Base-by-base conservation (phyloP, 2,329 filamentous ascomycete genomes). In the Hirsutella thompsonii region DNA sequence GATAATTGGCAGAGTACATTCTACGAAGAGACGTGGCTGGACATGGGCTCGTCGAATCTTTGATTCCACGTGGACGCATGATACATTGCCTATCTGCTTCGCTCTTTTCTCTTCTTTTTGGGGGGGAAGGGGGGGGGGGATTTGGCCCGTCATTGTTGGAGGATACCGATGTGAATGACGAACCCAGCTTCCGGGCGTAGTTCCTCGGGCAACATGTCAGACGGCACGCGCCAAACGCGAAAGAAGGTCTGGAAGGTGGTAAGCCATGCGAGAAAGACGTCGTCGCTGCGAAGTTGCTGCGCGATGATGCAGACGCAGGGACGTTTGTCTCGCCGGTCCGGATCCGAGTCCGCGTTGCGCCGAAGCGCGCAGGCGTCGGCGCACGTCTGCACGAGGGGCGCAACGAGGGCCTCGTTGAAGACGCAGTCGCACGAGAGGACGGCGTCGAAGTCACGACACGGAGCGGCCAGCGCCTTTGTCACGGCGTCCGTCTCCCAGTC, bases 341-440 rank as follows among this genome's bases (percentile, higher is more conserved):
- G 30, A 5, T 32, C 30, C 30, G 30, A 6, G 30, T 8, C 6
- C 8, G 30, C 34, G 34, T 21, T 18, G 5, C 16, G 34, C 8
- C 79, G 68, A 14, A 90, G 59, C 9, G 64, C 64, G 59, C 87
- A 94, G 20, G 79, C 70, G 46, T 93, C 83, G 5, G 69, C 76
- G 56, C 85, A 94, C 0, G 86, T 83, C 51, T 81, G 74, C n/a
- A 92, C 83, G 38, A 96, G 75, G 0, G 89, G 87, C 35, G 74
- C 66, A 20, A 96, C 76, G 3, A 96, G 72, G 2, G 83, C 76
- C 49, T 94, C 85, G 61, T 96, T 98, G 67, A 93, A 98, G 50
- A 98, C 82, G 60, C 89, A 95, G 60, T 98, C 92, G 55, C 87
- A 94, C 4, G 88, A 87, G 29, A 96, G 58, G 10, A 96, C 67